Percentiles rank a stretch among this genome's conserved stretches.
phyloP scores from a whole-genome alignment of 371 early-diverging fungal genomes.

The Lichtheimia ornata region DNA sequence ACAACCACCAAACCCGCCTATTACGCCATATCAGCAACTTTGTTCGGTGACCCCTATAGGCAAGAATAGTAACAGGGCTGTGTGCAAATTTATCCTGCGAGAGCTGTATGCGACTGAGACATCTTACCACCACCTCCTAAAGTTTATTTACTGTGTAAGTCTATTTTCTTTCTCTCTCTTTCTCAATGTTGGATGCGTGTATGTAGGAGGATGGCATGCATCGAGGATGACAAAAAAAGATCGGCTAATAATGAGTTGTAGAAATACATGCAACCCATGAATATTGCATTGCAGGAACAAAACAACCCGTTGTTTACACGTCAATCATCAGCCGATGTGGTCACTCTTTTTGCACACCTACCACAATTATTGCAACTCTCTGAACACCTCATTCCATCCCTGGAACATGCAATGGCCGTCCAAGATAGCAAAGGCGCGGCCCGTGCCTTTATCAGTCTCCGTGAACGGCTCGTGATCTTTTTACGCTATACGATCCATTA shows the following conservation, averaged over 20 bases:
- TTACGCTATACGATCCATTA: conserved; percentile 47
- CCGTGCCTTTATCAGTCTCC: conserved; percentile 14
- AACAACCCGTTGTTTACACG: conserved; percentile 24
- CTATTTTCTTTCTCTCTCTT: background rate
- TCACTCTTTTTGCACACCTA: conserved; percentile 34
- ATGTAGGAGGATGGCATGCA: background rate
- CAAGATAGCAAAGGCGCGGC: background rate
- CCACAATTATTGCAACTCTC: conserved; percentile 30
- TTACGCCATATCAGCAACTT: too few relatives aligned
- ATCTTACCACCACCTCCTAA: conserved; percentile 35
- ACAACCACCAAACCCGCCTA: too few relatives aligned
- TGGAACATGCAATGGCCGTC: background rate
- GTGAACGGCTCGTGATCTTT: conserved; percentile 34
- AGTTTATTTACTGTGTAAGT: conserved; percentile 15
- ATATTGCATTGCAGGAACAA: conserved; percentile 26
- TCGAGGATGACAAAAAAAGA: too few relatives aligned
- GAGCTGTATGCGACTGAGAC: conserved; percentile 24
- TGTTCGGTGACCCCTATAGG: too few relatives aligned
- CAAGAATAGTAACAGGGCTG: conserved; percentile 1
- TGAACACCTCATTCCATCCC: conserved; percentile 15
- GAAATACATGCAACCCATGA: conserved; percentile 44
- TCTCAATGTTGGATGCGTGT: background rate
- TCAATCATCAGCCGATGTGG: conserved; percentile 30
- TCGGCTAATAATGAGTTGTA: conserved; percentile 3
- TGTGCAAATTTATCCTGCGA: conserved; percentile 19